These are phyloP conservation scores for Spathaspora hagerdaliae DNA, from an alignment of 805 yeast genomes.

Conservation along the genomic window DNA sequence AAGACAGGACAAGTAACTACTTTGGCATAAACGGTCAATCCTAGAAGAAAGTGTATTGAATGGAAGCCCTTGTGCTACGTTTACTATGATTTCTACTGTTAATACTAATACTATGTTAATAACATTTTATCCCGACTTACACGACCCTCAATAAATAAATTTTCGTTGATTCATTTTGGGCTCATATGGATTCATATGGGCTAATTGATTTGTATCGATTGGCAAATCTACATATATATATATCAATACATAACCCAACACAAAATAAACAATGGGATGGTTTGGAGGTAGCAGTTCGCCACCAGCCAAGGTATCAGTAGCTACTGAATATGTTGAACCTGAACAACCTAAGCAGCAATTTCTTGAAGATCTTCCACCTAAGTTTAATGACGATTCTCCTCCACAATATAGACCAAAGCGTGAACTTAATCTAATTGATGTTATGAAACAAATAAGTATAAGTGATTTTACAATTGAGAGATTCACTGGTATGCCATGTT, in stretches of 20 bases:
- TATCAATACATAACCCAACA: neutral
- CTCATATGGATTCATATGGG: too few species aligned
- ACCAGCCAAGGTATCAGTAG: slow-evolving; percentile 36
- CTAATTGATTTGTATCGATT: too few species aligned
- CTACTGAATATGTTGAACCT: slow-evolving; percentile 17
- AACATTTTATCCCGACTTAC: too few species aligned
- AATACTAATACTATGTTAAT: too few species aligned
- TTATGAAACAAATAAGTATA: slow-evolving; percentile 37
- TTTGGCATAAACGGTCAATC: too few species aligned
- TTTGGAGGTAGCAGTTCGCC: slow-evolving; percentile 25
- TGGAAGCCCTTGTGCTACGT: too few species aligned
- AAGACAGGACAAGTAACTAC: too few species aligned
- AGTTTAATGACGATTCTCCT: slow-evolving; percentile 37
- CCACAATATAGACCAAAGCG: slow-evolving; percentile 5
- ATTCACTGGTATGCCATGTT: slow-evolving; percentile 65
- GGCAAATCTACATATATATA: too few species aligned
- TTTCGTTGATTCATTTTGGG: too few species aligned
- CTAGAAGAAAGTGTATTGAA: too few species aligned
- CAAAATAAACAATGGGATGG: slow-evolving; percentile 37
- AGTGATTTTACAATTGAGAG: slow-evolving; percentile 52
- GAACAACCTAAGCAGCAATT: slow-evolving; percentile 17
- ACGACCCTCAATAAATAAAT: too few species aligned
- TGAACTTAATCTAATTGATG: slow-evolving; percentile 24
- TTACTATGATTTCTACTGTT: too few species aligned
- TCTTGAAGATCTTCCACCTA: slow-evolving; percentile 52